Percentiles rank a stretch among this genome's conserved stretches.
These are phyloP conservation scores for Ciborinia camelliae DNA, from an alignment of 2,329 filamentous ascomycete species.

Conservation along the genomic window DNA sequence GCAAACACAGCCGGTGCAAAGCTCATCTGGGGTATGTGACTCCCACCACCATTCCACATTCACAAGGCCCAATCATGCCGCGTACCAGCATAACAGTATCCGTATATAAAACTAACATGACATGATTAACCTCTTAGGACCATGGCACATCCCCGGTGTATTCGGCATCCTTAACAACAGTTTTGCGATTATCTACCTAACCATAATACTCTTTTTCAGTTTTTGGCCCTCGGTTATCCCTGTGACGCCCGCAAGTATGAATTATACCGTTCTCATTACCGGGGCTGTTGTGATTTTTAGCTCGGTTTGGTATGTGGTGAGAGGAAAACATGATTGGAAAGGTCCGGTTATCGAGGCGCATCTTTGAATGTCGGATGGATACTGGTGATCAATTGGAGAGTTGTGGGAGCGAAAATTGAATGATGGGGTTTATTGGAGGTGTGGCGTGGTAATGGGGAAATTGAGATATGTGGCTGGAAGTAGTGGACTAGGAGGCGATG, in stretches of 20 bases:
- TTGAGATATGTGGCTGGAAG: too few relatives aligned
- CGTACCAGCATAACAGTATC: neutral
- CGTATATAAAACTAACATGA: neutral
- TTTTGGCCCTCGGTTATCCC: slow-evolving; percentile 45
- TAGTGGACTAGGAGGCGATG: too few relatives aligned
- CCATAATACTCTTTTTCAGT: slow-evolving; percentile 41
- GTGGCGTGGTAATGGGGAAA: too few relatives aligned
- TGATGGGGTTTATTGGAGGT: too few relatives aligned
- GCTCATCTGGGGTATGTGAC: slow-evolving; percentile 13
- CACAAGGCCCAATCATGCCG: too few relatives aligned
- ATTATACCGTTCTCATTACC: slow-evolving; percentile 37
- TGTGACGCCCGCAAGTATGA: slow-evolving; percentile 44
- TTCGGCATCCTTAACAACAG: slow-evolving; percentile 43
- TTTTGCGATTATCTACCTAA: slow-evolving; percentile 43
- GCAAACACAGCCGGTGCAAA: slow-evolving; percentile 14
- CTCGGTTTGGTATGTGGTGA: slow-evolving; percentile 14
- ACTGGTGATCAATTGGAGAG: too few relatives aligned
- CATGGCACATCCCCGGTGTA: slow-evolving; percentile 33
- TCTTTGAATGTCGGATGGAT: neutral
- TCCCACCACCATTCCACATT: neutral
- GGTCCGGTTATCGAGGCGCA: slow-evolving; percentile 5
- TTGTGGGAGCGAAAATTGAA: too few relatives aligned
- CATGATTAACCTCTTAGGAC: neutral
- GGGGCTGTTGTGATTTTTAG: slow-evolving; percentile 18
- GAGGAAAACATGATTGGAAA: neutral